Percentiles rank a stretch among this genome's conserved stretches.
Evolutionary conservation across 768 basidiomycete genomes (phyloP).

Genomic region (Mycena vitilis): DNA sequence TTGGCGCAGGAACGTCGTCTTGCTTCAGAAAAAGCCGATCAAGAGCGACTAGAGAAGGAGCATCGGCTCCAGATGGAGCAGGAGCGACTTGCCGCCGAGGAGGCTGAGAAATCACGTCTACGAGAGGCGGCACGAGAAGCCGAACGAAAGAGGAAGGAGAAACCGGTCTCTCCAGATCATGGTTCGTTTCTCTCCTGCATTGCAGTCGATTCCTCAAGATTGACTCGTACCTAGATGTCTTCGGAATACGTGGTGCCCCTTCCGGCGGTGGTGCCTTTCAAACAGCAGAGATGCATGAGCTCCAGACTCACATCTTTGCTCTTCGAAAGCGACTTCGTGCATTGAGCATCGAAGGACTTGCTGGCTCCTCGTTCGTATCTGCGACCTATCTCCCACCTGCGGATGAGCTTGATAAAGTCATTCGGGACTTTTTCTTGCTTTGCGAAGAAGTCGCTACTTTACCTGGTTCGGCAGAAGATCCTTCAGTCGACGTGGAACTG

Average conservation of each 20-base stretch:
- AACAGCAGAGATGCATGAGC: conserved; percentile 54
- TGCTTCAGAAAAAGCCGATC: conserved; percentile 30
- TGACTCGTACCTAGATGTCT: conserved; percentile 61
- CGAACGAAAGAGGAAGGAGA: conserved; percentile 32
- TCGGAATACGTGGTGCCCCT: conserved; percentile 58
- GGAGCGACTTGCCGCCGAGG: conserved; percentile 1
- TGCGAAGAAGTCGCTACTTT: conserved; percentile 58
- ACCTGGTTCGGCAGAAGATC: conserved; percentile 55
- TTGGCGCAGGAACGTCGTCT: conserved; percentile 26
- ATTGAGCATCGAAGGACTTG: conserved; percentile 68
- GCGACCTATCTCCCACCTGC: conserved; percentile 58
- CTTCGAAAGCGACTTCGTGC: conserved; percentile 72
- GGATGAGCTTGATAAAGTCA: conserved; percentile 60
- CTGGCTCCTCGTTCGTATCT: conserved; percentile 47
- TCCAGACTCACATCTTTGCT: conserved; percentile 62
- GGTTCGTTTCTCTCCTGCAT: conserved; percentile 20
- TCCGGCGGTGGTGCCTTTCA: conserved; percentile 44
- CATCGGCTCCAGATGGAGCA: conserved; percentile 27
- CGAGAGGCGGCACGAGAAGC: conserved; percentile 28
- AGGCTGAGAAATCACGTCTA: conserved; percentile 22
- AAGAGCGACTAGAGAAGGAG: conserved; percentile 27
- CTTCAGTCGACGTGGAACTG: conserved; percentile 66
- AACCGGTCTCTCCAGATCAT: conserved; percentile 21
- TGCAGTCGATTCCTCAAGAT: neutral
- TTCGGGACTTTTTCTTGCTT: conserved; percentile 58